Conservation (phyloP, 2,329 filamentous ascomycete species). For the Myriosclerotinia duriaeana region DNA sequence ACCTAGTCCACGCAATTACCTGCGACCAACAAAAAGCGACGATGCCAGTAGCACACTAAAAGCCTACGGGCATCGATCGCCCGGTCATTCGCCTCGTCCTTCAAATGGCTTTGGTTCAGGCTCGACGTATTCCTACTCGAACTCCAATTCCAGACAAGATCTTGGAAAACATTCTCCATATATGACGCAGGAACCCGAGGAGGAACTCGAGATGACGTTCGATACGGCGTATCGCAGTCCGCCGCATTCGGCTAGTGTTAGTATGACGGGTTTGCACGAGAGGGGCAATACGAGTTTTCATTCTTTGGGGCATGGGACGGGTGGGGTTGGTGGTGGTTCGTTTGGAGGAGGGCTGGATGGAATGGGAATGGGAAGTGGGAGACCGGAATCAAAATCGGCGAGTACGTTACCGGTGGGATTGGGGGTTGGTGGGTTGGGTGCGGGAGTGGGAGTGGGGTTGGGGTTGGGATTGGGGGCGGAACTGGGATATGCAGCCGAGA, state of each 20-base stretch:
- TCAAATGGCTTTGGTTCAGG: constrained; percentile 13
- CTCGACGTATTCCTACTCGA: constrained; percentile 18
- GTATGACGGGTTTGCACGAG: constrained; percentile 16
- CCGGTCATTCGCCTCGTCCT: constrained; percentile 27
- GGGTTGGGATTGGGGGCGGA: constrained; percentile 18
- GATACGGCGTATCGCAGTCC: constrained; percentile 54
- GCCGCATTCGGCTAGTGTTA: constrained; percentile 28
- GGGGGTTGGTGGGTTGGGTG: constrained; percentile 6
- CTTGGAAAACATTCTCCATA: constrained; percentile 18
- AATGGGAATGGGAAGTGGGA: constrained; percentile 22
- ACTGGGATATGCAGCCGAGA: constrained; percentile 29
- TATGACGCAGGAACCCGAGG: constrained; percentile 36
- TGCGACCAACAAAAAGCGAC: constrained; percentile 51
- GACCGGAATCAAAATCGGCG: constrained; percentile 47
- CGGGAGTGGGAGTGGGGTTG: neutral
- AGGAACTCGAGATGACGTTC: constrained; percentile 69
- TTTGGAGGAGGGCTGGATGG: constrained; percentile 19
- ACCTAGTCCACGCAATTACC: constrained; percentile 31
- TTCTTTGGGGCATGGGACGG: neutral
- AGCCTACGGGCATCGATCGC: constrained; percentile 25
- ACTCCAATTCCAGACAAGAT: constrained; percentile 18
- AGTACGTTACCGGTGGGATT: constrained; percentile 46
- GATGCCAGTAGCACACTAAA: constrained; percentile 42
- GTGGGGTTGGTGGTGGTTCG: neutral
- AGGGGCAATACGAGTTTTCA: constrained; percentile 5